Evolutionary conservation across 371 early-diverging fungal species (phyloP), one percentile per base, ranked within the genome.

Genomic region (Mucor sp.): DNA sequence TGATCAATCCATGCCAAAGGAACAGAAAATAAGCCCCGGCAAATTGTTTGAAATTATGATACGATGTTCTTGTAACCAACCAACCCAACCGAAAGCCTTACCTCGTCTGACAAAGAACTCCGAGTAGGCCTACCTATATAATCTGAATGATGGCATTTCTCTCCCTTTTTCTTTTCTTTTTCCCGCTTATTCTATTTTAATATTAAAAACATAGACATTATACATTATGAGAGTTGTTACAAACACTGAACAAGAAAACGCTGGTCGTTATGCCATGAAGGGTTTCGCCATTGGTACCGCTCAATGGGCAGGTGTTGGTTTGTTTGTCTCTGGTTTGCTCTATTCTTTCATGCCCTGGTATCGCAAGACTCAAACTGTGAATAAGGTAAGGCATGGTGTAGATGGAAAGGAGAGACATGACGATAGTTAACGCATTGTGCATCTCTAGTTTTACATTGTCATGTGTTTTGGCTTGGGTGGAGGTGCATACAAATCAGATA

Each of bases 381-480:
- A 84, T 67, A 84, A 84, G 81, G 84, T 84, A 76, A 68, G 41
- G 25, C 25, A 43, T 11, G 14, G 21, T 23, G 2, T 15, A 14
- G 5, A 58, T n/a, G 12, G 21, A 12, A 23, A 21, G 41, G 41
- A 41, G 17, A 41, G 41, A 41, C 41, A 41, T 15, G 41, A 41
- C 17, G 41, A 4, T 17, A 17, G 41, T 41, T 41, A 17, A 41
- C 41, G 17, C 41, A 41, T 41, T 17, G 41, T 41, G 5, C 41
- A 35, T 41, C 6, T 5, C 5, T 70, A 84, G 84, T 84, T 84
- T 63, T 84, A 84, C 50, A 80, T 84, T 57, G 77, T 81, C 37
- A 84, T 84, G 84, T 82, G 80, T 58, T 80, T 81, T 60, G 82
- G 71, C 19, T 58, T 84, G 14, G 84, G 84, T 61, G 84, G 84